Evolutionary conservation across 768 basidiomycete genomes (phyloP).

Genomic region (Mycena polygramma): DNA sequence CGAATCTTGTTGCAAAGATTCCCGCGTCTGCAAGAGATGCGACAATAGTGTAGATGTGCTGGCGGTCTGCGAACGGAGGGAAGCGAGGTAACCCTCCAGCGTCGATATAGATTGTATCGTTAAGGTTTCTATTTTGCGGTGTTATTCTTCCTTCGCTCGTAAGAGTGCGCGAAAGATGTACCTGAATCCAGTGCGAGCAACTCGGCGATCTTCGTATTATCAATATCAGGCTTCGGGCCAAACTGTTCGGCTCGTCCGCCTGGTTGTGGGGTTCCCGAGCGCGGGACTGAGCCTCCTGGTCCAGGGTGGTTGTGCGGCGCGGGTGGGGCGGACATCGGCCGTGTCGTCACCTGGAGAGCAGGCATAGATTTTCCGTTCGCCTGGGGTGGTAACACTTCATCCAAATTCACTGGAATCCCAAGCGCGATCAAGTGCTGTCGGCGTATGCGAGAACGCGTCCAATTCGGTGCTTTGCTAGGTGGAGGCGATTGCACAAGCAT

Average conservation of each 20-base stretch:
- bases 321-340: constrained; percentile 86
- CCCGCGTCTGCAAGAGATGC: constrained; percentile 84
- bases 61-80: constrained; percentile 79
- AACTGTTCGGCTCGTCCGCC: constrained; percentile 62
- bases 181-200: constrained; percentile 78
- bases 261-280: constrained; percentile 65
- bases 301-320: constrained; percentile 60
- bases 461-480: constrained; percentile 88
- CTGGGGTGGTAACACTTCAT: constrained; percentile 83
- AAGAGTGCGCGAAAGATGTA: constrained; percentile 43
- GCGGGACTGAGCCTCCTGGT: constrained; percentile 52
- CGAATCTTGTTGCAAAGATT: constrained; percentile 87
- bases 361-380: constrained; percentile 77
- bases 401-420: constrained; percentile 94
- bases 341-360: constrained; percentile 84
- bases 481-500: constrained; percentile 79
- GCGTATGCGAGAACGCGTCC: constrained; percentile 93
- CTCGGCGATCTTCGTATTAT: constrained; percentile 72
- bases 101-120: constrained; percentile 76
- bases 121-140: constrained; percentile 67
- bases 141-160: constrained; percentile 7
- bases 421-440: constrained; percentile 92
- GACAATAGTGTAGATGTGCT: constrained; percentile 83
- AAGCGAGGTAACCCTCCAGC: constrained; percentile 75
- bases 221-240: constrained; percentile 83